Evolutionary conservation across 768 basidiomycete species (phyloP).

Genomic region (Hortiboletus campestris): DNA sequence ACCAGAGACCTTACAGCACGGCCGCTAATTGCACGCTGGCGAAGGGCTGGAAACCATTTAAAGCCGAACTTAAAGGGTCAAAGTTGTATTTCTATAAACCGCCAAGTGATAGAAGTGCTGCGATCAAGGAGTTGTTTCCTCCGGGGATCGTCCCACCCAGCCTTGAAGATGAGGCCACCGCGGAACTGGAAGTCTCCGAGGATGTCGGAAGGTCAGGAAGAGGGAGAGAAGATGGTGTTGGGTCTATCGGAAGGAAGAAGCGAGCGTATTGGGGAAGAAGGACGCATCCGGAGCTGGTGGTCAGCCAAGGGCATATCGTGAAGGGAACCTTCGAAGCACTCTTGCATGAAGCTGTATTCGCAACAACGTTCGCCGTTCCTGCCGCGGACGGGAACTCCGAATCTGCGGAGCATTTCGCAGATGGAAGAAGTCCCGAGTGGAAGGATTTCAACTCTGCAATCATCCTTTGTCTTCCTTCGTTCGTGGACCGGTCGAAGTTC

Average conservation of each 20-base stretch:
- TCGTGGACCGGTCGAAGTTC: conserved; percentile 55
- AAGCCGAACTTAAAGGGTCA: conserved; percentile 78
- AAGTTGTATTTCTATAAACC: conserved; percentile 88
- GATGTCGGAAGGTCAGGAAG: conserved; percentile 32
- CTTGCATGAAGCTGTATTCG: conserved; percentile 78
- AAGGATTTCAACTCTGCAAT: conserved; percentile 61
- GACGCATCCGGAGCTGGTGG: conserved; percentile 69
- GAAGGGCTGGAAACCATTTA: conserved; percentile 87
- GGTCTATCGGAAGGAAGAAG: conserved; percentile 45
- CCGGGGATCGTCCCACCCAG: conserved; percentile 54
- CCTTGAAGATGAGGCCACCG: conserved; percentile 45
- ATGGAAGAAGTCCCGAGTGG: conserved; percentile 43
- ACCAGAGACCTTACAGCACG: conserved; percentile 28
- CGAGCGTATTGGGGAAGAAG: conserved; percentile 76
- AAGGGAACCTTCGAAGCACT: conserved; percentile 78
- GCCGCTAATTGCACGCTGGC: conserved; percentile 40
- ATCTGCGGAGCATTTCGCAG: conserved; percentile 16
- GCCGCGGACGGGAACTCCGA: conserved; percentile 15
- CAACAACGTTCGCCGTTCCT: conserved; percentile 54
- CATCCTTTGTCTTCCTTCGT: conserved; percentile 56
- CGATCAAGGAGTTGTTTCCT: conserved; percentile 75
- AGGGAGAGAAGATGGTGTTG: conserved; percentile 31
- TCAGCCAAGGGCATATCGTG: conserved; percentile 42
- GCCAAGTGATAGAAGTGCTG: conserved; percentile 61
- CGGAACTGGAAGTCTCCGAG: conserved; percentile 28